A percentile compares a stretch with the other conserved stretches of the same genome.
These are phyloP conservation scores for Solanum virginianum DNA, from an alignment of 257 asterid genomes.

Conservation along the genomic window DNA sequence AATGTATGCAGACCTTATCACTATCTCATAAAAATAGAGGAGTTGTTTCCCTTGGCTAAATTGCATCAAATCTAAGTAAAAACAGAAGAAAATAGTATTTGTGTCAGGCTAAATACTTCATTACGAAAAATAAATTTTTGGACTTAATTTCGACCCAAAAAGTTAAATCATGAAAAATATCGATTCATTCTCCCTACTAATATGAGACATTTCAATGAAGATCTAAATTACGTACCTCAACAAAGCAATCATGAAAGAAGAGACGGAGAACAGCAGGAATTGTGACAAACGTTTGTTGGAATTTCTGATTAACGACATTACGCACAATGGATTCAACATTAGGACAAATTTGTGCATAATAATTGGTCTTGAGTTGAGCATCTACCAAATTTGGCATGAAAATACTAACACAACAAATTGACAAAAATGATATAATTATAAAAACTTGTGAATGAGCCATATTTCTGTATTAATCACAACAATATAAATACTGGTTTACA, in stretches of 20 bases:
- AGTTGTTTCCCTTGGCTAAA: too few relatives aligned
- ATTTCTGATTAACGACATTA: conserved; percentile 31
- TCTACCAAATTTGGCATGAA: conserved; percentile 12
- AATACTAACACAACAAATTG: conserved; percentile 11
- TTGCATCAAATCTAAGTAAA: too few relatives aligned
- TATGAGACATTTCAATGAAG: not conserved
- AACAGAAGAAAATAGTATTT: too few relatives aligned
- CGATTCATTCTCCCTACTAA: not conserved
- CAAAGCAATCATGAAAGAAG: conserved; percentile 76
- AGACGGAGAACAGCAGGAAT: conserved; percentile 61
- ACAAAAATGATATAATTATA: not conserved
- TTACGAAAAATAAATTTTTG: not conserved
- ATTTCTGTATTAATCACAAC: not conserved
- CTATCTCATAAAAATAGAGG: too few relatives aligned
- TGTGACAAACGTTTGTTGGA: conserved; percentile 49
- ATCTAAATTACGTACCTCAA: conserved; percentile 10
- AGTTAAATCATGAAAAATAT: not conserved
- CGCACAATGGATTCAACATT: conserved; percentile 55
- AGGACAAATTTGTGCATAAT: conserved; percentile 47
- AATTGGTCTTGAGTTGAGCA: conserved; percentile 41
- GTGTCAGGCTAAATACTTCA: not conserved
- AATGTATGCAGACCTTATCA: too few relatives aligned
- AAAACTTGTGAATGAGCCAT: conserved; percentile 3
- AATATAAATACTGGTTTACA: not conserved
- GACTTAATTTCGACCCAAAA: not conserved